Evolutionary conservation across 805 yeast genomes (phyloP).

Genomic region (Ogataea corticis): DNA sequence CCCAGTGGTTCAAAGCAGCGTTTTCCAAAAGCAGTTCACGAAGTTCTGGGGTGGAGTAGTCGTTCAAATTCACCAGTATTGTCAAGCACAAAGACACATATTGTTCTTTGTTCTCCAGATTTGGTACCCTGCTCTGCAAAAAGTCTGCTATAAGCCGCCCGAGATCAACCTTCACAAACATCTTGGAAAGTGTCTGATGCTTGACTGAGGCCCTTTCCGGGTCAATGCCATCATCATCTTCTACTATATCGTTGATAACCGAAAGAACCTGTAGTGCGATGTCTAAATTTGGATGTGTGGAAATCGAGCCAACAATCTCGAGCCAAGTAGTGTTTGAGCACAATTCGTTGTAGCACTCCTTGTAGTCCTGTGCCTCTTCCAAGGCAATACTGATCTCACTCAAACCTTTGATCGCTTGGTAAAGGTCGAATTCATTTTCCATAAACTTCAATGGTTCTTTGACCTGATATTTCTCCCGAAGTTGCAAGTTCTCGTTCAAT

Average conservation of each 20-base stretch:
- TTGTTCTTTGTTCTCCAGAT: slow-evolving; percentile 6
- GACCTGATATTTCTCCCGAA: slow-evolving; percentile 9
- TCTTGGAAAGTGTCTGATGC: slow-evolving; percentile 1
- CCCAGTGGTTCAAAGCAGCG: slow-evolving; percentile 6
- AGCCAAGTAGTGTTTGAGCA: slow-evolving; percentile 5
- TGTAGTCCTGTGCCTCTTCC: slow-evolving; percentile 13
- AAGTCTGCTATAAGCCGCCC: slow-evolving; percentile 11
- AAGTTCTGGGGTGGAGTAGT: slow-evolving; percentile 1
- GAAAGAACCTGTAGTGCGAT: slow-evolving; percentile 15
- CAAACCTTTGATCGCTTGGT: slow-evolving; percentile 18
- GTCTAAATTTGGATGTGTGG: slow-evolving; percentile 21
- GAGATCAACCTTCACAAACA: slow-evolving; percentile 5
- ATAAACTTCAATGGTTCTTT: slow-evolving; percentile 16
- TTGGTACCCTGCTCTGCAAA: slow-evolving; percentile 1
- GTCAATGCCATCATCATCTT: slow-evolving; percentile 10
- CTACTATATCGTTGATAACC: slow-evolving; percentile 13
- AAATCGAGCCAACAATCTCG: slow-evolving; percentile 14
- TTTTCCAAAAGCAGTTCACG: background rate
- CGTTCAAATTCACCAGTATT: slow-evolving; percentile 8
- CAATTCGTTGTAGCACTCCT: slow-evolving; percentile 11
- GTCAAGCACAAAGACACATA: slow-evolving; percentile 11
- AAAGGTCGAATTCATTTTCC: slow-evolving; percentile 23
- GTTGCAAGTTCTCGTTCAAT: slow-evolving; percentile 11
- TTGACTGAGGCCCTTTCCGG: background rate
- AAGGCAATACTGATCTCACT: slow-evolving; percentile 21